These are phyloP conservation scores for Penicillium griseofulvum DNA, from an alignment of 2,329 filamentous ascomycete species.

Conservation along the genomic window DNA sequence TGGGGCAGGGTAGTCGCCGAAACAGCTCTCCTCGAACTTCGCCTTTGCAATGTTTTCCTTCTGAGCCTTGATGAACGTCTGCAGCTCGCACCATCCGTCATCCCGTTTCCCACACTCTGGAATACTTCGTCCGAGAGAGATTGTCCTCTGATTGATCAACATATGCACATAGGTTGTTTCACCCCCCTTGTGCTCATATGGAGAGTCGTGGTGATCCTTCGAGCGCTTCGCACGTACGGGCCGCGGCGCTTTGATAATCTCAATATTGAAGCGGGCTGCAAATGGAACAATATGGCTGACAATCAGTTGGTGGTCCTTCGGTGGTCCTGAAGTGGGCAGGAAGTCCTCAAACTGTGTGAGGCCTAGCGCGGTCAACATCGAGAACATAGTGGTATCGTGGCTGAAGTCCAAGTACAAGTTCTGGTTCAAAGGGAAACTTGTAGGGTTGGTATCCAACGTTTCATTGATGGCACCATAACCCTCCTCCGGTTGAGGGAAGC, in stretches of 20 bases:
- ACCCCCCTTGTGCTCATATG: constrained; percentile 42
- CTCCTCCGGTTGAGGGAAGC: constrained; percentile 19
- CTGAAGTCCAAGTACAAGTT: constrained; percentile 74
- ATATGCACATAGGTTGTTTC: constrained; percentile 72
- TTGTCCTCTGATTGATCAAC: constrained; percentile 68
- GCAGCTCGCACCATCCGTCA: constrained; percentile 75
- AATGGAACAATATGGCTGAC: constrained; percentile 70
- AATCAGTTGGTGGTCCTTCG: constrained; percentile 60
- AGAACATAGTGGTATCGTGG: constrained; percentile 72
- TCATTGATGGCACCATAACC: constrained; percentile 47
- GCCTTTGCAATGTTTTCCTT: constrained; percentile 58
- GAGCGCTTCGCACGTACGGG: constrained; percentile 58
- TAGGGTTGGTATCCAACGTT: constrained; percentile 51
- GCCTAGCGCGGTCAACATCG: constrained; percentile 69
- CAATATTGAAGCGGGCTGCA: constrained; percentile 69
- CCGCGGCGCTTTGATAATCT: constrained; percentile 66
- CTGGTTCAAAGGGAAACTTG: constrained; percentile 72
- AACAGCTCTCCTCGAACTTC: constrained; percentile 65
- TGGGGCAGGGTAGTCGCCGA: constrained; percentile 42
- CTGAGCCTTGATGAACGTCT: constrained; percentile 64
- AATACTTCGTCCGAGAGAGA: constrained; percentile 67
- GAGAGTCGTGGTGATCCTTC: not conserved
- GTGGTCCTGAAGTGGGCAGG: constrained; percentile 51
- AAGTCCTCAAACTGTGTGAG: constrained; percentile 64
- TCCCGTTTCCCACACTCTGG: constrained; percentile 62